Evolutionary conservation across 331 rosid genomes (phyloP), one percentile per base, ranked within the genome.

Genomic region (Saraca asoca): DNA sequence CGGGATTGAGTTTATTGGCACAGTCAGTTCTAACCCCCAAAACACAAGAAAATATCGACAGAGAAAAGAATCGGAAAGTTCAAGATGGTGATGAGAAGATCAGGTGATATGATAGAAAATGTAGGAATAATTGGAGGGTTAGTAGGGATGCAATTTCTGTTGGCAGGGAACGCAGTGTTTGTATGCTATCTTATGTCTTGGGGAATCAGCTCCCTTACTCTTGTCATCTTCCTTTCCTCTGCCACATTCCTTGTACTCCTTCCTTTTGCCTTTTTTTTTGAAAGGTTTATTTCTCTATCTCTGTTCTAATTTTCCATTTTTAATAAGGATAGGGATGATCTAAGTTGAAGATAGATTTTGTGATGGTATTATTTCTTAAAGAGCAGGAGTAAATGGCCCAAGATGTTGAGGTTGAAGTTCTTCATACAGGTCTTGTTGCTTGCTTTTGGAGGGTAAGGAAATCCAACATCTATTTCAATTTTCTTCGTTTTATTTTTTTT

Each of bases 401-500:
- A 37, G 19, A 44, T 70, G 51, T 69, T 57, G 17, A 67, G 54
- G 29, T 35, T 52, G 34, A 84, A 76, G 81, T 72, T 87, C 53
- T 59, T 71, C 13, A 7, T 45, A 50, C 86, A 80, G 73, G 48
- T 87, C 15, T 42, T 66, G 17, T 19, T 78, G 54, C 82, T 84
- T 66, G 78, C 90, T 2, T 82, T 84, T 38, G 94, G 88, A 82
- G 90, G 94, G 94, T 87, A 79, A 73, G 75, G 5, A 70, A 60
- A 46, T 35, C 33, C 56, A 41, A 4, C 41, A 33, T 10, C 15
- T 19, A 24, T 24, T 24, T 24, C 3, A 24, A 24, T 24, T 24
- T 24, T 24, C 31, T 24, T n/a, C n/a, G 31, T 24, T 24, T 24
- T 24, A 24, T 1, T 24, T 24, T 24, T 1, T 24, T 24, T 24